phyloP scores from a whole-genome alignment of 768 basidiomycete species.

The Mycena rosella region DNA sequence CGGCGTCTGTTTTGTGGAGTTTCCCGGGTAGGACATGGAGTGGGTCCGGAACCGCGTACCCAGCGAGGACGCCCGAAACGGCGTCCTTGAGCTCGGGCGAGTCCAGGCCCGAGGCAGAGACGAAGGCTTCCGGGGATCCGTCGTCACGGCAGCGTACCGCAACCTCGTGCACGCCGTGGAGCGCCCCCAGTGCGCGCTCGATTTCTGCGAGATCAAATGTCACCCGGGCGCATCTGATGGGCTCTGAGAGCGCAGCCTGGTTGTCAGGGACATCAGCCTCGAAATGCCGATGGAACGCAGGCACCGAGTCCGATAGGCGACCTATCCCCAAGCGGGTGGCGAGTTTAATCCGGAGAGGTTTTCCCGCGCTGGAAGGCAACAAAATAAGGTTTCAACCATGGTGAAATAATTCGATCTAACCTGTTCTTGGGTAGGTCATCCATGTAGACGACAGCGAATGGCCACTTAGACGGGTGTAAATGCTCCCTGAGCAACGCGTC shows the following conservation, averaged over 20 bases:
- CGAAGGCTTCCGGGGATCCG: conserved; percentile 52
- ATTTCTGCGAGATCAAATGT: conserved; percentile 44
- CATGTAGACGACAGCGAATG: conserved; percentile 62
- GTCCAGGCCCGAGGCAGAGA: conserved; percentile 45
- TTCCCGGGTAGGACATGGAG: conserved; percentile 47
- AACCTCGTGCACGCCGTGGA: conserved; percentile 51
- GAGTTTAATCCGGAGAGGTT: conserved; percentile 59
- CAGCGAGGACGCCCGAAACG: conserved; percentile 46
- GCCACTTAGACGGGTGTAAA: conserved; percentile 64
- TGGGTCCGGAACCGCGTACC: conserved; percentile 55
- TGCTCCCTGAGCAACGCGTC: conserved; percentile 46
- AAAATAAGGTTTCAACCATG: neutral
- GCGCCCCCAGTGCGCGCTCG: conserved; percentile 43
- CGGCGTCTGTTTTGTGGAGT: conserved; percentile 38
- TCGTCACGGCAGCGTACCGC: conserved; percentile 48
- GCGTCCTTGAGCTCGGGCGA: conserved; percentile 38
- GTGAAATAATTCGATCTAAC: neutral
- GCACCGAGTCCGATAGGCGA: conserved; percentile 49
- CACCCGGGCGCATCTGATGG: conserved; percentile 53
- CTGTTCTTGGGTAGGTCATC: conserved; percentile 61
- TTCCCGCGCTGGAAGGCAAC: conserved; percentile 47
- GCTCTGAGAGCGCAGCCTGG: conserved; percentile 49
- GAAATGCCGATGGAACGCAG: conserved; percentile 55
- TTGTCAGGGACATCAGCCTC: conserved; percentile 51
- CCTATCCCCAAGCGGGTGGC: conserved; percentile 55